A percentile compares a stretch with the other conserved stretches of the same genome.
phyloP scores from a whole-genome alignment of 768 basidiomycete genomes.

The Daedaleopsis nitida region DNA sequence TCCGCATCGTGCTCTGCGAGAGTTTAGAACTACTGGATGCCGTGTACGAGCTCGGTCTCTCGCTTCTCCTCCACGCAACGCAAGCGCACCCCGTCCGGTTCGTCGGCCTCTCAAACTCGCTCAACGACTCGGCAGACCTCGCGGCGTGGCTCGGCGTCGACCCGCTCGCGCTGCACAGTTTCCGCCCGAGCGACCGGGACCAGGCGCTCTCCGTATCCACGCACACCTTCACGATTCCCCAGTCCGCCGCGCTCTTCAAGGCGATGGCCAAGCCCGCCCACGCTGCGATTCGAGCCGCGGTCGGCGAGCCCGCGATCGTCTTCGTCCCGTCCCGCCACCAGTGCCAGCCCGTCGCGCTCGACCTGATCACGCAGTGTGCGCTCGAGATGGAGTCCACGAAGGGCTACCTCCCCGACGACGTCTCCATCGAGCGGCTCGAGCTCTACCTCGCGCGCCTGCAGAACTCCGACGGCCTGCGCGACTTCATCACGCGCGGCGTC shows the following conservation, averaged over 20 bases:
- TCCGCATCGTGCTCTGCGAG: conserved; percentile 79
- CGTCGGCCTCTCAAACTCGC: conserved; percentile 75
- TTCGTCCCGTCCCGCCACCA: conserved; percentile 88
- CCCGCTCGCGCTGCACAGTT: conserved; percentile 63
- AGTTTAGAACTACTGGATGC: conserved; percentile 82
- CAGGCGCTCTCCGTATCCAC: conserved; percentile 69
- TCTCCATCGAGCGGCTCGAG: conserved; percentile 58
- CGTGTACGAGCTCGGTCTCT: conserved; percentile 80
- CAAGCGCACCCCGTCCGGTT: conserved; percentile 66
- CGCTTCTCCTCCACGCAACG: conserved; percentile 66
- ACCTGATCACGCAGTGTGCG: conserved; percentile 87
- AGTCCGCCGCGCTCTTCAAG: conserved; percentile 86
- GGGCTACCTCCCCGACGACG: conserved; percentile 63
- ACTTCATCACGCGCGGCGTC: conserved; percentile 83
- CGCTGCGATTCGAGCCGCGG: conserved; percentile 58
- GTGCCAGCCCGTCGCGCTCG: conserved; percentile 71
- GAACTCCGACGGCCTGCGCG: conserved; percentile 56
- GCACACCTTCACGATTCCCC: conserved; percentile 82
- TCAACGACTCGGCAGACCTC: conserved; percentile 79
- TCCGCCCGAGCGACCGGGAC: conserved; percentile 82
- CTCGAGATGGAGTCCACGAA: conserved; percentile 66
- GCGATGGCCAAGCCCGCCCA: conserved; percentile 92
- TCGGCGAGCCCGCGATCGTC: conserved; percentile 61
- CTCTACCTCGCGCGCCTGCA: conserved; percentile 58
- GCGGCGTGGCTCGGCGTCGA: conserved; percentile 84